phyloP scores from a whole-genome alignment of 2,329 filamentous ascomycete species.

The Cordyceps farinosa region DNA sequence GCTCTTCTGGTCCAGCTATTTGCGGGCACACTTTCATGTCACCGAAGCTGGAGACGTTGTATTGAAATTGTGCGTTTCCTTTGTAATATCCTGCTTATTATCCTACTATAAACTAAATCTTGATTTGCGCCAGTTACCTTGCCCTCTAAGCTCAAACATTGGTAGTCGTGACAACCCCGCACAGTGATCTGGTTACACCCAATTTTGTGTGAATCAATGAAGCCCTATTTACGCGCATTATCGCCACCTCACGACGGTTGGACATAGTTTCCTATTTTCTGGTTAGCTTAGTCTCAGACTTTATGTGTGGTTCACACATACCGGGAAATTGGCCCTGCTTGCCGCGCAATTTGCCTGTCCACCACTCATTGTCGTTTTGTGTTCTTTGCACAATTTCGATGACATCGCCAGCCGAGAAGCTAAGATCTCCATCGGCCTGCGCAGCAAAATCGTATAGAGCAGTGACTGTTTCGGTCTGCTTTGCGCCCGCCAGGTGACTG shows the following conservation, averaged over 20 bases:
- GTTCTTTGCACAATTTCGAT: slow-evolving; percentile 86
- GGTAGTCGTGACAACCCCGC: background rate
- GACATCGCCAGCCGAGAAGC: slow-evolving; percentile 80
- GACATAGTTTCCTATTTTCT: slow-evolving; percentile 18
- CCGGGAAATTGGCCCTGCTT: slow-evolving; percentile 92
- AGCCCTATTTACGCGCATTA: background rate
- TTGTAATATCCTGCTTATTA: slow-evolving; percentile 9
- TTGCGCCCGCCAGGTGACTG: slow-evolving; percentile 61
- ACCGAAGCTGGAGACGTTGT: background rate
- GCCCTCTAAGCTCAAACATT: slow-evolving; percentile 10
- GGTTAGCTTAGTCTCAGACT: slow-evolving; percentile 24
- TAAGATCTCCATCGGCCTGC: slow-evolving; percentile 89
- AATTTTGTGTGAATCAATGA: background rate
- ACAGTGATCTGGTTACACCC: background rate
- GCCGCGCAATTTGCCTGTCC: slow-evolving; percentile 76
- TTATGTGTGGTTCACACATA: slow-evolving; percentile 41
- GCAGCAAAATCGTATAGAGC: slow-evolving; percentile 96
- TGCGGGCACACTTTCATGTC: background rate
- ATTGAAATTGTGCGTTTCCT: background rate
- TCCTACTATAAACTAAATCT: slow-evolving; percentile 5
- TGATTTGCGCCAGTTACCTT: slow-evolving; percentile 4
- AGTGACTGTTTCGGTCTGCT: slow-evolving; percentile 73
- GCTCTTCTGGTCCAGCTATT: background rate
- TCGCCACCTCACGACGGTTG: background rate
- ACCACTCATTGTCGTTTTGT: slow-evolving; percentile 96